Evolutionary conservation across 108 stramenopile genomes (phyloP), one percentile per base, ranked within the genome.

Genomic region (Cyclostephanos invisitatus): DNA sequence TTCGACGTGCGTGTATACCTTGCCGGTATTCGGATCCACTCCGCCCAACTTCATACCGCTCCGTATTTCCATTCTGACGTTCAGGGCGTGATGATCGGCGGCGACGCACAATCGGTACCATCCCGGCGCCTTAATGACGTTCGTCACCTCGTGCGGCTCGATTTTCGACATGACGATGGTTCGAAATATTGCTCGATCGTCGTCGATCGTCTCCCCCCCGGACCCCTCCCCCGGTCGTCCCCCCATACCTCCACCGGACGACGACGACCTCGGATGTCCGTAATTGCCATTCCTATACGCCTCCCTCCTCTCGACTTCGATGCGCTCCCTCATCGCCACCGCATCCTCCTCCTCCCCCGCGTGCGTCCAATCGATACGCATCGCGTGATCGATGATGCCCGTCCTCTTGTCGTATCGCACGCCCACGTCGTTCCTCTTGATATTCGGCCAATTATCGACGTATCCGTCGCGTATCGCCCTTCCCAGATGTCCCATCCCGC

Each of bases 301-400:
- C 24, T 24, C 44, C 20, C 53, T 64, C 32, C 40, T 74, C 11
- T 25, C 35, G 50, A 18, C 38, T 10, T 74, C 27, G 9, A 74
- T 22, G 5, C 12, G 21, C 25, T 18, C 53, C 27, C 72, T 14
- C 14, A 36, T 8, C 17, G 55, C 42, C 18, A 47, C 14, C 15
- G 54, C 67, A 55, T 80, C 79, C 37, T 80, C 72, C 0, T 11
- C 38, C 42, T 80, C 79, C 20, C 79, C 79, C 20, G 79, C 72
- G 47, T 80, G 68, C 0, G 79, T 73, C 67, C 68, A 80, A 63
- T 80, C 79, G 12, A 73, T 66, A 1, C 37, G 67, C 7, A 72
- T 32, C 11, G 17, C 35, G 0, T 28, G 48, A 37, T 72, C 50
- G 5, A 78, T 24, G 21, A 77, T 51, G 11, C 69, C 69, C 0